phyloP scores from a whole-genome alignment of 164 flowering plant genomes.

The Chloranthus sessilifolius region DNA sequence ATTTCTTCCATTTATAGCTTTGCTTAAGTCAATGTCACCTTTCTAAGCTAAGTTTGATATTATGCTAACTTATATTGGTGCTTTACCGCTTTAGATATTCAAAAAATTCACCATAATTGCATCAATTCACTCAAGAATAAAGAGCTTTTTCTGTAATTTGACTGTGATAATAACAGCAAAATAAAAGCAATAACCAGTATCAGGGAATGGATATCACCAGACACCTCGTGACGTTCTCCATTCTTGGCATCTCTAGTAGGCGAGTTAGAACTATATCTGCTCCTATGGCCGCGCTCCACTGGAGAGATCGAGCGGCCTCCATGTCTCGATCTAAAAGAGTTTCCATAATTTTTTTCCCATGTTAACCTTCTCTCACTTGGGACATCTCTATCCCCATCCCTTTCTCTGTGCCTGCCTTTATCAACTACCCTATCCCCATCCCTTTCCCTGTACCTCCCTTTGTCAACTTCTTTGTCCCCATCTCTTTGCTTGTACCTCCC shows the following conservation, averaged over 20 bases:
- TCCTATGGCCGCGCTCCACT: slow-evolving; percentile 31
- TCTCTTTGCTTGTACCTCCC: slow-evolving; percentile 3
- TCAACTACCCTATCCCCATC: slow-evolving; percentile 22
- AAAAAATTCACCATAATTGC: too few relatives aligned
- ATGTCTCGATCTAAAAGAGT: slow-evolving; percentile 39
- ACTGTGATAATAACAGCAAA: background rate
- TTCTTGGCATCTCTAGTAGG: slow-evolving; percentile 34
- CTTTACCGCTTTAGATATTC: too few relatives aligned
- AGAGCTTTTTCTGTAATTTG: too few relatives aligned
- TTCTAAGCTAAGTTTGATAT: too few relatives aligned
- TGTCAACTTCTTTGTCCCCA: background rate
- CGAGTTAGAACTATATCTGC: slow-evolving; percentile 42
- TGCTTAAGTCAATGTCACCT: too few relatives aligned
- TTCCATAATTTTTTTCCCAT: slow-evolving; percentile 35
- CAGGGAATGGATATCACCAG: slow-evolving; percentile 41
- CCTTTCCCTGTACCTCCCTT: slow-evolving; percentile 14
- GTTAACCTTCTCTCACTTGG: slow-evolving; percentile 34
- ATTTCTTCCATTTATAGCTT: too few relatives aligned
- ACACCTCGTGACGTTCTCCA: slow-evolving; percentile 62
- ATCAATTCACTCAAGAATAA: background rate
- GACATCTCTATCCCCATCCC: slow-evolving; percentile 25
- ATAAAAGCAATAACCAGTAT: background rate
- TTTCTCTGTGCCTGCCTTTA: slow-evolving; percentile 26
- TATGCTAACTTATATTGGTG: too few relatives aligned
- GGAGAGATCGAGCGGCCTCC: slow-evolving; percentile 55